These are phyloP conservation scores for Cryptococcus deneoformans DNA, from an alignment of 1,284 basidiomycete genomes.

Conservation along the genomic window DNA sequence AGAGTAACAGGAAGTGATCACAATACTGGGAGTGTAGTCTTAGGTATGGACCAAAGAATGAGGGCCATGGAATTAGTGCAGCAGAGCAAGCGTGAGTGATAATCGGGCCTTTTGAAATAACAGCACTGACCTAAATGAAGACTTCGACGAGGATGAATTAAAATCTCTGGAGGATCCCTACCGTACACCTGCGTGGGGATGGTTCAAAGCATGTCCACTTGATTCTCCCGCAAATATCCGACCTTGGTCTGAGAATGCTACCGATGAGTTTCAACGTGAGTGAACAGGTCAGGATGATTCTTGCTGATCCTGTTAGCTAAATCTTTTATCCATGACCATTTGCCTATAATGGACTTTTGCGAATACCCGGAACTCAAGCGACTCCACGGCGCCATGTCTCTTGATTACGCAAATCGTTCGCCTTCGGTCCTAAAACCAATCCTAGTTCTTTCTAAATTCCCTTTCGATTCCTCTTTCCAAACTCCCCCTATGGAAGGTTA, in stretches of 20 bases:
- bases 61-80: slow-evolving; percentile 46
- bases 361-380: slow-evolving; percentile 51
- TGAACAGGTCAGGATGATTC: neutral
- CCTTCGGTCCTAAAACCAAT: slow-evolving; percentile 44
- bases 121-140: slow-evolving; percentile 26
- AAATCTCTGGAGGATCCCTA: slow-evolving; percentile 44
- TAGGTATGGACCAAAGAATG: slow-evolving; percentile 48
- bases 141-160: slow-evolving; percentile 46
- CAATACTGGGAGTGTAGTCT: slow-evolving; percentile 46
- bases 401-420: slow-evolving; percentile 46
- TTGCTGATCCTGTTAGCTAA: slow-evolving; percentile 19
- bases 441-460: slow-evolving; percentile 48
- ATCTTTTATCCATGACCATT: slow-evolving; percentile 52
- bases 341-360: slow-evolving; percentile 54
- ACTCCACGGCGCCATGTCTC: slow-evolving; percentile 45
- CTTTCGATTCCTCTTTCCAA: slow-evolving; percentile 45
- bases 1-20: slow-evolving; percentile 46
- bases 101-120: neutral
- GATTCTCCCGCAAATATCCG: slow-evolving; percentile 46
- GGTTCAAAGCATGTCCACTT: slow-evolving; percentile 49
- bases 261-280: slow-evolving; percentile 35
- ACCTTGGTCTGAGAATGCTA: slow-evolving; percentile 38
- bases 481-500: slow-evolving; percentile 46
- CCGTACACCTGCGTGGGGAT: slow-evolving; percentile 44
- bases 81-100: slow-evolving; percentile 45